Base-by-base conservation (phyloP, 2,329 filamentous ascomycete genomes). In the Elsinoe arachidis region DNA sequence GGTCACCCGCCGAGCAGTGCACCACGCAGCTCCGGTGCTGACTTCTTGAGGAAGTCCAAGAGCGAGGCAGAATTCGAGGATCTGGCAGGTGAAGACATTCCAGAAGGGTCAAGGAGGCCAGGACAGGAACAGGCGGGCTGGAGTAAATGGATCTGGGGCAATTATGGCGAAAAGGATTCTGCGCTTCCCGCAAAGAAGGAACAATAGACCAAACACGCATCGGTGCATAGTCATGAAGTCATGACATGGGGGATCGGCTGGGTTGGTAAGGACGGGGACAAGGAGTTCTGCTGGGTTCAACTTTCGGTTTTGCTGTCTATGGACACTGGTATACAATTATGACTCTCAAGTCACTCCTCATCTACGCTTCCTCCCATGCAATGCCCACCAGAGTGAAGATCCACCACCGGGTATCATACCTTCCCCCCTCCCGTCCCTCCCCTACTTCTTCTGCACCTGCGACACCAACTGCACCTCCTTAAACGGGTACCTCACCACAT, bases 51-150 rank as follows among this genome's bases (percentile, higher is more conserved):
- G 65, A 92, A 92, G 74, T 92, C 88, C 67, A 84, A 84, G 62
- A 95, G 88, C 69, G 90, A 96, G 68, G 82, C 81, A 17, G 92
- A 95, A 64, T 96, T 96, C 67, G 90, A 95, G 59, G 69, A 71
- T 56, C 62, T 71, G 2, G 67, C 63, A 10, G 70, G 69, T 46
- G 69, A 71, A 60, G 59, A 67, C 12, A 68, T 71, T 64, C 68
- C 69, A n/a, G 68, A 70, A 26, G 54, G 54, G 15, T 47, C 39
- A 23, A 56, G 26, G 54, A 47, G 41, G 35, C 56, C 68, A 65
- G 19, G 65, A 67, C 53, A 62, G 64, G 34, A 68, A 62, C 52
- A 58, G 47, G 49, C 52, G 41, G 57, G 58, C 47, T 72, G 69
- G 69, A 64, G 64, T 38, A 71, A 69, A 39, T 70, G 64, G 63